Evolutionary conservation across 164 flowering plant genomes (phyloP), one percentile per base, ranked within the genome.

Genomic region (Malania oleifera): DNA sequence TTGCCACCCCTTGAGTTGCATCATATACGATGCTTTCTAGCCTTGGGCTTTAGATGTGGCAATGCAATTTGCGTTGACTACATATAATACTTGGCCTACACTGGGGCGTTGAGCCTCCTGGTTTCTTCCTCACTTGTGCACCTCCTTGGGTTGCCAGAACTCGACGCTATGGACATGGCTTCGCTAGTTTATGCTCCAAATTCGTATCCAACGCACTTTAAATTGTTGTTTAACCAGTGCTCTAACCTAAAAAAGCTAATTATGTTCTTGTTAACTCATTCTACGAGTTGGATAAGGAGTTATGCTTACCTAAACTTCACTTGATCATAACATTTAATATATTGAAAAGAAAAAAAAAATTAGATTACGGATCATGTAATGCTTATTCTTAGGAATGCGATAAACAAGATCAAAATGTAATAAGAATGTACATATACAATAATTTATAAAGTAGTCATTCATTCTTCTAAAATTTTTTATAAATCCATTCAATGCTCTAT

Each of bases 71-170:
- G n/a, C n/a, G n/a, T n/a, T n/a, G n/a, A n/a, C n/a, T n/a, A n/a
- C n/a, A n/a, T n/a, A n/a, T n/a, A n/a, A n/a, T n/a, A n/a, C n/a
- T n/a, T n/a, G n/a, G n/a, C n/a, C n/a, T n/a, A n/a, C n/a, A n/a
- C n/a, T n/a, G n/a, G n/a, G n/a, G n/a, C n/a, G n/a, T n/a, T n/a
- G n/a, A n/a, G n/a, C n/a, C n/a, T n/a, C n/a, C n/a, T n/a, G n/a
- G n/a, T n/a, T n/a, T n/a, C n/a, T n/a, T n/a, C n/a, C n/a, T n/a
- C n/a, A n/a, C n/a, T n/a, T n/a, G n/a, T n/a, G 50, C 57, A 11
- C 3, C 64, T 53, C 67, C 70, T n/a, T 7, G 73, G 73, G 27
- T 49, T 73, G 56, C 73, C 76, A 22, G 10, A 34, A n/a, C 47
- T 73, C n/a, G 14, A 44, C 12, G 10, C 40, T 10, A 0, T 15